Percentiles rank a stretch among this genome's conserved stretches.
Conservation (phyloP, 495 filamentous ascomycete genomes). For the Penicillium herquei region DNA sequence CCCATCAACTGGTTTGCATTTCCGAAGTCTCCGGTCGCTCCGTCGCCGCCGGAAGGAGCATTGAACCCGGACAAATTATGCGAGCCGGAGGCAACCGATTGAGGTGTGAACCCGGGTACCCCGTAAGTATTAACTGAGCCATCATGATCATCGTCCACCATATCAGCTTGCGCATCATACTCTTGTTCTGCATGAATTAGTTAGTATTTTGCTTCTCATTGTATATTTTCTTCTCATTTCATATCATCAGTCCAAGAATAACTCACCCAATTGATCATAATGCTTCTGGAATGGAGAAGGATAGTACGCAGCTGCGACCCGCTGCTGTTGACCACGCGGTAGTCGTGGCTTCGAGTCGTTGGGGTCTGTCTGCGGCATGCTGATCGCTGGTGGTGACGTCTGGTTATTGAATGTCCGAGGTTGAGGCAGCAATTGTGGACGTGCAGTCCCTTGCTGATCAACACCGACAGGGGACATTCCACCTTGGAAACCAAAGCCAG, state of each 20-base stretch:
- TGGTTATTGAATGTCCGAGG: constrained; percentile 39
- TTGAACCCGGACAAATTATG: constrained; percentile 38
- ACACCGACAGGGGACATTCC: constrained; percentile 67
- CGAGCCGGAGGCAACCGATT: constrained; percentile 42
- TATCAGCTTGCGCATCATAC: constrained; percentile 94
- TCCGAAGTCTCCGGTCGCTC: constrained; percentile 37
- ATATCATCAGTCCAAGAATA: not conserved
- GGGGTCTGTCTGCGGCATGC: constrained; percentile 41
- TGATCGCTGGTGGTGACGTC: constrained; percentile 38
- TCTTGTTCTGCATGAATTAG: constrained; percentile 79
- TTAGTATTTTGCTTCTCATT: not conserved
- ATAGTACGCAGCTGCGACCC: constrained; percentile 62
- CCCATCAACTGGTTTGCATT: constrained; percentile 70
- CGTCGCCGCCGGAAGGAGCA: constrained; percentile 37
- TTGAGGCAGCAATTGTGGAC: constrained; percentile 48
- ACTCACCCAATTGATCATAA: constrained; percentile 96
- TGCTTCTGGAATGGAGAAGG: constrained; percentile 88
- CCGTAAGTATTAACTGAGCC: constrained; percentile 69
- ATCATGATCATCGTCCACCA: constrained; percentile 82
- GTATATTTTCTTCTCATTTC: not conserved
- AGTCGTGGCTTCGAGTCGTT: constrained; percentile 36
- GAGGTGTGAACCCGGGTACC: constrained; percentile 53
- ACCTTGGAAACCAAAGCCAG: constrained; percentile 66
- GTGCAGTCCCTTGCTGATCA: constrained; percentile 55
- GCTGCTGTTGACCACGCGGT: constrained; percentile 27